phyloP scores from a whole-genome alignment of 225 moss, liverwort and hornwort species.

The Anthoceros angustus region DNA sequence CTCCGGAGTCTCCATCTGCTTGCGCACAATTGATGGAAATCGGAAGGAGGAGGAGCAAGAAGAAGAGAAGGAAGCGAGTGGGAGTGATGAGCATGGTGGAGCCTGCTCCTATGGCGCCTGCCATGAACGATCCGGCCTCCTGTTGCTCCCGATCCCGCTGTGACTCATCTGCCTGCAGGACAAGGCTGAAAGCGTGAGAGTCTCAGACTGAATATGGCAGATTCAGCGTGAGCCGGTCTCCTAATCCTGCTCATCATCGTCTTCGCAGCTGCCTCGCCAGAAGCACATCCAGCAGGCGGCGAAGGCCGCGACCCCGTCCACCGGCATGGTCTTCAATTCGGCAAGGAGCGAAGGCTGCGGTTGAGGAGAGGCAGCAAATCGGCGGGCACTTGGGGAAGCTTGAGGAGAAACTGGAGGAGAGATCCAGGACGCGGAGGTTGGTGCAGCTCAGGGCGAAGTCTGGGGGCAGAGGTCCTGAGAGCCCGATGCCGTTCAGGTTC shows the following conservation, averaged over 20 bases:
- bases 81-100: too few relatives aligned
- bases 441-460: slow-evolving; percentile 13
- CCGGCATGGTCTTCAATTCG: not conserved
- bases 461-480: slow-evolving; percentile 18
- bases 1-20: too few relatives aligned
- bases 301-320: not conserved
- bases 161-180: not conserved
- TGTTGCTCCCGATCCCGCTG: not conserved
- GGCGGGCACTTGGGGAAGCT: not conserved
- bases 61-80: too few relatives aligned
- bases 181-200: not conserved
- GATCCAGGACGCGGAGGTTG: slow-evolving; percentile 21
- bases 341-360: not conserved
- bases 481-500: slow-evolving; percentile 18
- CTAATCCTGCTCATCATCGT: not conserved
- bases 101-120: too few relatives aligned
- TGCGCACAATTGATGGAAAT: too few relatives aligned
- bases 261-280: not conserved
- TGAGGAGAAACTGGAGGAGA: slow-evolving; percentile 14
- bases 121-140: not conserved
- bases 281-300: slow-evolving; percentile 3
- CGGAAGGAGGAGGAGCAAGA: too few relatives aligned
- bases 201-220: too few relatives aligned
- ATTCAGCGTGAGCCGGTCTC: not conserved
- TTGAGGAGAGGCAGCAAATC: not conserved